These are phyloP conservation scores for Chloromonas sp. DNA, from an alignment of 163 green algal species.

Conservation along the genomic window DNA sequence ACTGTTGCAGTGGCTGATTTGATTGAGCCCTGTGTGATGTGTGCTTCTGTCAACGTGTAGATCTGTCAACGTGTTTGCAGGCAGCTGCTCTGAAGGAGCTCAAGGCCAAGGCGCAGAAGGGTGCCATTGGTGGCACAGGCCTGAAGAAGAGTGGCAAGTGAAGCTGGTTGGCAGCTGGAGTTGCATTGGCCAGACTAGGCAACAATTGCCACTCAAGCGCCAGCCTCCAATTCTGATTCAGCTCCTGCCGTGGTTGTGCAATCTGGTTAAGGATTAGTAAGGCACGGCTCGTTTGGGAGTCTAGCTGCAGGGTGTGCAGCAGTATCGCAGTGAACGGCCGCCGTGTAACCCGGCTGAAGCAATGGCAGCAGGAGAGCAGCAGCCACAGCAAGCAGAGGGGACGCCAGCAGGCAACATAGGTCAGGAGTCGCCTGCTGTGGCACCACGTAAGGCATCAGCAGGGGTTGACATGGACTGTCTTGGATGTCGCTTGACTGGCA, in stretches of 20 bases:
- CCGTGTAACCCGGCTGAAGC: neutral
- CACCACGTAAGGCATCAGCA: neutral
- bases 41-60: no score
- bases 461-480: constrained; percentile 16
- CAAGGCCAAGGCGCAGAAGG: constrained; percentile 36
- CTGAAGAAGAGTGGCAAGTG: constrained; percentile 43
- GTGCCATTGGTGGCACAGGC: constrained; percentile 37
- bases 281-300: no score
- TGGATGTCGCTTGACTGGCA: constrained; percentile 18
- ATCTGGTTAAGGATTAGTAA: no score
- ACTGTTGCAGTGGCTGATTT: no score
- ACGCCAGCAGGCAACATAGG: neutral
- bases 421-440: neutral
- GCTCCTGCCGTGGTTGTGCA: neutral
- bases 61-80: neutral
- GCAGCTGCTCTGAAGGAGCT: constrained; percentile 35
- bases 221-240: neutral
- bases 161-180: neutral
- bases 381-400: neutral
- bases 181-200: neutral
- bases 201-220: neutral
- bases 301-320: no score
- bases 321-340: no score
- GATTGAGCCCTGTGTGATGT: no score
- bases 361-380: neutral